Evolutionary conservation across 177 flowering plant species (phyloP).

Genomic region (Vitis hybrid): DNA sequence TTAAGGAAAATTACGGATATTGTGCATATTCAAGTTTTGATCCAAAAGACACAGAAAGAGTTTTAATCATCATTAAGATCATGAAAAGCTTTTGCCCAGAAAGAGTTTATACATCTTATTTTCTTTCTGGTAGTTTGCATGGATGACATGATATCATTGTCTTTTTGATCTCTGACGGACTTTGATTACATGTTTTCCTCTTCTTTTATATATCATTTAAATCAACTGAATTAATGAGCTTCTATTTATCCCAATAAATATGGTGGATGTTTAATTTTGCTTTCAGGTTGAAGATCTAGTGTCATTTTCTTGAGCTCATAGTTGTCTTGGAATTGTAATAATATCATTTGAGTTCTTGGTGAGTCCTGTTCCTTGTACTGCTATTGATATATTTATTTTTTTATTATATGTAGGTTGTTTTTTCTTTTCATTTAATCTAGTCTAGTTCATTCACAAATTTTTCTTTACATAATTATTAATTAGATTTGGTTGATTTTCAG

Average conservation of each 20-base stretch:
- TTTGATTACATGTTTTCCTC: neutral
- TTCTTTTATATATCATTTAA: neutral
- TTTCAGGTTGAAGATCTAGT: neutral
- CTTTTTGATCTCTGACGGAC: neutral
- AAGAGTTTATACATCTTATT: neutral
- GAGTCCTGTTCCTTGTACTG: conserved; percentile 2
- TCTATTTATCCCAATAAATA: neutral
- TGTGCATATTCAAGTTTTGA: too few relatives aligned
- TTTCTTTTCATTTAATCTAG: neutral
- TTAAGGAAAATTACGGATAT: too few relatives aligned
- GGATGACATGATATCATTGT: neutral
- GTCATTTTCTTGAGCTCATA: neutral
- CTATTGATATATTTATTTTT: neutral
- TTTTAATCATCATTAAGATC: too few relatives aligned
- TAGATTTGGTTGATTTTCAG: conserved; percentile 3
- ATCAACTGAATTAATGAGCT: neutral
- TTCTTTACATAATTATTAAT: neutral
- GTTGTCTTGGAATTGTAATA: neutral
- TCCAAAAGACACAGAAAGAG: too few relatives aligned
- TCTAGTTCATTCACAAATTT: neutral
- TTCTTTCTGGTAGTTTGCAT: neutral
- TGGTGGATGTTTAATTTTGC: neutral
- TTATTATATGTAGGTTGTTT: neutral
- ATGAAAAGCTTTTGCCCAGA: too few relatives aligned
- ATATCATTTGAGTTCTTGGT: conserved; percentile 2